These are phyloP conservation scores for Ottelia alismoides DNA, from an alignment of 106 monocot species.

Conservation along the genomic window DNA sequence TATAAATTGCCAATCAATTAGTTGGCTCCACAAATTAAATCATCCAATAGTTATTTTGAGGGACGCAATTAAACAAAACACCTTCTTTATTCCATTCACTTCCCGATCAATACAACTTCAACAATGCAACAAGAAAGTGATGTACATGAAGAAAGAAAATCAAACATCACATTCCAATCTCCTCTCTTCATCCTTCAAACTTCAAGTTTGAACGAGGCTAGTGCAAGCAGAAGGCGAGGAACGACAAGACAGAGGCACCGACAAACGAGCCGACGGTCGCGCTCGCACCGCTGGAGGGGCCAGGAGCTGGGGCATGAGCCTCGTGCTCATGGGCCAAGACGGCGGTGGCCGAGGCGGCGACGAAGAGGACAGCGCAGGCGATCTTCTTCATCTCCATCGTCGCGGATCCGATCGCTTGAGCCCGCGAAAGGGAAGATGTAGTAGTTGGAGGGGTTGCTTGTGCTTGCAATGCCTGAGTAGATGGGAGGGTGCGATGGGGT, in stretches of 20 bases:
- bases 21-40: too few relatives aligned
- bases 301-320: constrained; percentile 31
- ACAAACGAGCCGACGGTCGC: constrained; percentile 30
- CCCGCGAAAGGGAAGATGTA: too few relatives aligned
- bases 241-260: constrained; percentile 49
- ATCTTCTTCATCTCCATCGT: constrained; percentile 87
- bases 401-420: too few relatives aligned
- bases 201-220: constrained; percentile 5
- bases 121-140: too few relatives aligned
- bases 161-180: neutral
- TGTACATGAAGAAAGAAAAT: neutral
- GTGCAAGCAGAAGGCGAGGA: constrained; percentile 59
- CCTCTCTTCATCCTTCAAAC: neutral
- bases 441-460: too few relatives aligned
- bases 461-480: too few relatives aligned
- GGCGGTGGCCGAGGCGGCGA: constrained; percentile 24
- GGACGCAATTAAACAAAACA: too few relatives aligned
- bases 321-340: constrained; percentile 34
- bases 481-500: too few relatives aligned
- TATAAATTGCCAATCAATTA: too few relatives aligned
- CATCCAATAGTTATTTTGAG: too few relatives aligned
- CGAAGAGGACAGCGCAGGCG: constrained; percentile 43
- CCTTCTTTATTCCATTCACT: too few relatives aligned
- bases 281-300: constrained; percentile 16
- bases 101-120: too few relatives aligned